Base-by-base conservation (phyloP, 2,329 filamentous ascomycete species). In the Fusarium sp. region DNA sequence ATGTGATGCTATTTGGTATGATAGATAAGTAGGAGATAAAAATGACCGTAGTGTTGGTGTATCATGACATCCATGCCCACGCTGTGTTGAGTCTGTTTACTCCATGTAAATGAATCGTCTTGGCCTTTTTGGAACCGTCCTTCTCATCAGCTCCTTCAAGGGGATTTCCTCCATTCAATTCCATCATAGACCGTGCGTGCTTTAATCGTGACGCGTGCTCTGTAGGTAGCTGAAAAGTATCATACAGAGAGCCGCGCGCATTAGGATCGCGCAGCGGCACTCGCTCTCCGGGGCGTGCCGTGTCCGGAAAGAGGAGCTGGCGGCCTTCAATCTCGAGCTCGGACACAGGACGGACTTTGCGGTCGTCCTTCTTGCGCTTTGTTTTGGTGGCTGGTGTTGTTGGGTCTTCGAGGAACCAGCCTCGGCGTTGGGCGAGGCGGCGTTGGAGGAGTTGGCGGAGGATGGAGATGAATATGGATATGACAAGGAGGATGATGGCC, bases 41-140 rank as follows among this genome's bases (percentile, higher is more conserved):
- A 55, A 55, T 46, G 42, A 46, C 22, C 27, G 22, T 46, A 29
- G 27, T 46, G 2, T 38, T 58, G 5, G 29, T 35, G 22, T 35
- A 14, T 78, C 62, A 79, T 63, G 76, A 74, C 78, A 79, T 78
- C 75, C 75, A 78, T 10, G 61, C 76, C 78, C 76, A 78, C 5
- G 77, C 73, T 36, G 77, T 79, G 44, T 79, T 79, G 20, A 79
- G 66, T 46, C 75, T 71, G 44, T 79, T 79, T 9, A 78, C 71
- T 9, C 77, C 78, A 63, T 79, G 77, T 74, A 75, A 79, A 64
- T 77, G 77, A 44, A 79, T 75, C 4, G 76, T 74, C 42, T 77
- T 78, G 7, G 76, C 69, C 58, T 73, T 77, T 33, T 68, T 69
- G 8, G 49, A 62, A 4, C 46, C 72, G 2, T 64, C 60, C 40